These are phyloP conservation scores for Brassica napus DNA, from an alignment of 345 rosid species.

Conservation along the genomic window Da-Ae NC_063436.1:2361501-2362000, in stretches of 20 bases:
- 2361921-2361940: neutral
- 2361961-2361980: neutral
- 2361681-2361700: neutral
- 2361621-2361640: neutral
- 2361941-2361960: neutral
- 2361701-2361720: neutral
- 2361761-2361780: neutral
- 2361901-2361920: neutral
- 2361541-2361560: neutral
- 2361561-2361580: neutral
- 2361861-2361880: neutral
- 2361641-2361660: neutral
- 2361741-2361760: neutral
- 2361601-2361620: neutral
- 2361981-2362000: neutral
- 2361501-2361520: neutral
- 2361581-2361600: neutral
- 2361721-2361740: neutral
- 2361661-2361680: neutral
- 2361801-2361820: no score
- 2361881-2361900: neutral
- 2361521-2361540: neutral
- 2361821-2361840: neutral
- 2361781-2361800: neutral
- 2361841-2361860: neutral